A percentile compares a stretch with the other conserved stretches of the same genome.
Evolutionary conservation across 2,329 filamentous ascomycete genomes (phyloP).

Genomic region (Colletotrichum sp.): DNA sequence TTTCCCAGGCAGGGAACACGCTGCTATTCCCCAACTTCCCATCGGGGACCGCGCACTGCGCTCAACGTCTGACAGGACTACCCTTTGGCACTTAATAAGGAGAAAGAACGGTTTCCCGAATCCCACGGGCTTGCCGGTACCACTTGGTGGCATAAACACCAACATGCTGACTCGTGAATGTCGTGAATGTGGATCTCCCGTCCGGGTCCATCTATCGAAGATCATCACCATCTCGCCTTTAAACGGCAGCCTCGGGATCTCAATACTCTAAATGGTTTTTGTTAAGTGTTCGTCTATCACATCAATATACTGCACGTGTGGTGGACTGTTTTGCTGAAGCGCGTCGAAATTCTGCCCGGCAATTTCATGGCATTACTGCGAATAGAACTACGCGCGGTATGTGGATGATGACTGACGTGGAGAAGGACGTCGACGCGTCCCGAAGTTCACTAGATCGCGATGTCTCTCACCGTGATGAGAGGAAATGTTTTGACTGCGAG

Average conservation of each 20-base stretch:
- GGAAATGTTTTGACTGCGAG: background rate
- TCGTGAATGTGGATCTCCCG: background rate
- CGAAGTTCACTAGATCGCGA: background rate
- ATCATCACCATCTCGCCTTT: background rate
- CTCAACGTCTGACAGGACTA: background rate
- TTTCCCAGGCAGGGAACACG: background rate
- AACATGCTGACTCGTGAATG: background rate
- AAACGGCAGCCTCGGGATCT: background rate
- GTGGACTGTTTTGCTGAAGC: background rate
- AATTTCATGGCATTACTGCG: background rate
- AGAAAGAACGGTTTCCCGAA: background rate
- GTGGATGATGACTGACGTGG: background rate
- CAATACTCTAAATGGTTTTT: background rate
- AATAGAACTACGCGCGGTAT: background rate
- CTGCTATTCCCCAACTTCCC: background rate
- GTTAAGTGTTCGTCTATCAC: background rate
- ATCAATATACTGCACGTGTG: background rate
- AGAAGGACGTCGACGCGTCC: background rate
- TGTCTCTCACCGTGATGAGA: background rate
- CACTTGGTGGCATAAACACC: background rate
- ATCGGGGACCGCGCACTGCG: background rate
- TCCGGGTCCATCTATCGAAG: background rate
- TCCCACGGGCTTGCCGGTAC: background rate
- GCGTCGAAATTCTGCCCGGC: background rate
- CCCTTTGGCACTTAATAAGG: background rate